A percentile compares a stretch with the other conserved stretches of the same genome.
phyloP scores from a whole-genome alignment of 116 monocot species.

The Trichopus zeylanicus region DNA sequence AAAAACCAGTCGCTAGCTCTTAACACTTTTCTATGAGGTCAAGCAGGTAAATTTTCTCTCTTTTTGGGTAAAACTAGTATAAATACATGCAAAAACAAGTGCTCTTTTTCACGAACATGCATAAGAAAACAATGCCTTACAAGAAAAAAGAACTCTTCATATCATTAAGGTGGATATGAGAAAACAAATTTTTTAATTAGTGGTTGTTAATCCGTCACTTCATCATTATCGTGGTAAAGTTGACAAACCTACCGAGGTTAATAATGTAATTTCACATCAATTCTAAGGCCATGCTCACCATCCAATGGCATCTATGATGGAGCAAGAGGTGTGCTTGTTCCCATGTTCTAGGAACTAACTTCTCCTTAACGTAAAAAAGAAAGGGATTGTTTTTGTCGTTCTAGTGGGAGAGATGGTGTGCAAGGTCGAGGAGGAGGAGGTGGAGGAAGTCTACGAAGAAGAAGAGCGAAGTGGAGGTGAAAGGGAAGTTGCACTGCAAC shows the following conservation, averaged over 20 bases:
- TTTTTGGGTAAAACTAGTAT: no score
- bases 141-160: not conserved
- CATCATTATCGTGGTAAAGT: not conserved
- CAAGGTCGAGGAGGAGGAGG: conserved; percentile 14
- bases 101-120: no score
- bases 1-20: no score
- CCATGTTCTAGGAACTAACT: conserved; percentile 16
- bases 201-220: not conserved
- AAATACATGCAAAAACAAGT: not conserved
- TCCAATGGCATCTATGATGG: conserved; percentile 13
- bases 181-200: not conserved
- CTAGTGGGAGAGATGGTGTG: conserved; percentile 18
- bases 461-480: conserved; percentile 4
- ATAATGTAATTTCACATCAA: not conserved
- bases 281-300: not conserved
- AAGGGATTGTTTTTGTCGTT: no score
- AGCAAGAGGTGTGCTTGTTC: conserved; percentile 16
- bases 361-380: no score
- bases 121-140: no score
- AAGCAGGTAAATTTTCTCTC: no score
- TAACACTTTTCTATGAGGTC: no score
- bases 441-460: conserved; percentile 19
- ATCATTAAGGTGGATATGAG: not conserved
- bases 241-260: no score
- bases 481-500: conserved; percentile 26